Percentiles rank a stretch among this genome's conserved stretches.
Conservation (phyloP, 2,329 filamentous ascomycete genomes). For the Claviceps pazoutovae region DNA sequence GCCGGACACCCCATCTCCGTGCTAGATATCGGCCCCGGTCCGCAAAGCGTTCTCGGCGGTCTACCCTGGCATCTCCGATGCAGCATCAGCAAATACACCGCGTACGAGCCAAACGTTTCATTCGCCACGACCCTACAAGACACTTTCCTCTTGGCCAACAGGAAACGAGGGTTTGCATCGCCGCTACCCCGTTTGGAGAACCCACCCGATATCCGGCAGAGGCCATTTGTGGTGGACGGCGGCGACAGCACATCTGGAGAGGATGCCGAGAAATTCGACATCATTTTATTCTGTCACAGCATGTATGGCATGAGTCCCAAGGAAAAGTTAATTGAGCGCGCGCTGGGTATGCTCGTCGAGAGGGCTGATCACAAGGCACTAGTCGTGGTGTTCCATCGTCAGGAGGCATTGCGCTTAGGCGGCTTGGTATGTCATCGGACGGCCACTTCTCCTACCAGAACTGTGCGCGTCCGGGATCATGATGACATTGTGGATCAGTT, state of each 20-base stretch:
- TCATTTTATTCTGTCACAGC: conserved; percentile 50
- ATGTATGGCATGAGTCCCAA: conserved; percentile 46
- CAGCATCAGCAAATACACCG: conserved; percentile 12
- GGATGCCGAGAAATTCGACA: conserved; percentile 29
- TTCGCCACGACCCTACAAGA: neutral
- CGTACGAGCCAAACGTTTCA: neutral
- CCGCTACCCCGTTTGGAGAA: neutral
- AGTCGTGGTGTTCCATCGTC: conserved; percentile 43
- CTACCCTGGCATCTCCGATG: conserved; percentile 28
- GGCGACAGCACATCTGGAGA: neutral
- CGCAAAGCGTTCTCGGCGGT: conserved; percentile 36
- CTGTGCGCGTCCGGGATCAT: conserved; percentile 27
- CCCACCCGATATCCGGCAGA: neutral
- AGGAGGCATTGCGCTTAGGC: conserved; percentile 26
- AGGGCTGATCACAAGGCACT: conserved; percentile 20
- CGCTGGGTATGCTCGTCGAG: conserved; percentile 32
- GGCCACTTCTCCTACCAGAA: conserved; percentile 31
- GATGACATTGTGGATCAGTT: conserved; percentile 36
- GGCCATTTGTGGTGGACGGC: neutral
- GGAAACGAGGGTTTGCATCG: neutral
- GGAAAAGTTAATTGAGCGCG: conserved; percentile 27
- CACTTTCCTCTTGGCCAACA: neutral
- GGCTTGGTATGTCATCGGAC: conserved; percentile 34
- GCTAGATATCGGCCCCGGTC: conserved; percentile 46
- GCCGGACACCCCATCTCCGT: conserved; percentile 32